Base-by-base conservation (phyloP, 768 basidiomycete genomes). In the Glaciozyma martinii region DNA sequence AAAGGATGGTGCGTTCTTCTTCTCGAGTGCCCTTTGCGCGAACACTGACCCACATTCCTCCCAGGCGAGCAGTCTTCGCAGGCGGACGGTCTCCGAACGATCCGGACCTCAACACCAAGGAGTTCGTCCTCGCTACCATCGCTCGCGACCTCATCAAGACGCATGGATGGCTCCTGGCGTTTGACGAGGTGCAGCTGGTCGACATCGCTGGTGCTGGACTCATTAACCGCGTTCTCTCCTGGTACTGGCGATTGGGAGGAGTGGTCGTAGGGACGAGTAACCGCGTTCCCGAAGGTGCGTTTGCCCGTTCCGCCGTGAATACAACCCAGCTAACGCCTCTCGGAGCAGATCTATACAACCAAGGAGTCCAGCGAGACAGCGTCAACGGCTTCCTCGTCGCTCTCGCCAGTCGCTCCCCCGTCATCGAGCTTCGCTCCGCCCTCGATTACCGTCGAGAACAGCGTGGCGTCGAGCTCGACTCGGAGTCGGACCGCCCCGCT, bases 171-270 rank as follows among this genome's bases (percentile, higher is more conserved):
- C 75, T 82, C 9, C 77, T 82, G 33, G 80, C 81, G 27, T 83
- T 85, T 73, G 83, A 85, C 67, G 82, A 85, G 74, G 75, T 85
- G 3, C 84, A 84, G 72, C 78, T 84, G 8, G 79, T 84, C 9
- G 83, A 84, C 72, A 81, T 84, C 1, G 83, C 83, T 0, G 82
- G 82, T 40, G 83, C 84, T 1, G 78, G 78, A 10, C 76, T 82
- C 1, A 76, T 81, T 7, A 79, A 79, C 10, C 80, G 77, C 63
- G 82, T 85, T 8, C 73, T 84, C 21, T 80, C 81, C 18, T 85
- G 82, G 82, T 85, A 81, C 71, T 84, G 83, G 84, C 78, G 83
- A 8, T 78, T 86, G 74, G 84, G 83, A 23, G 83, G 83, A 3
- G 81, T 85, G 10, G 77, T 85, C 13, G 71, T 78, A 15, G 76